Base-by-base conservation (phyloP, 2,329 filamentous ascomycete species). In the Verticillium nonalfalfae region DNA sequence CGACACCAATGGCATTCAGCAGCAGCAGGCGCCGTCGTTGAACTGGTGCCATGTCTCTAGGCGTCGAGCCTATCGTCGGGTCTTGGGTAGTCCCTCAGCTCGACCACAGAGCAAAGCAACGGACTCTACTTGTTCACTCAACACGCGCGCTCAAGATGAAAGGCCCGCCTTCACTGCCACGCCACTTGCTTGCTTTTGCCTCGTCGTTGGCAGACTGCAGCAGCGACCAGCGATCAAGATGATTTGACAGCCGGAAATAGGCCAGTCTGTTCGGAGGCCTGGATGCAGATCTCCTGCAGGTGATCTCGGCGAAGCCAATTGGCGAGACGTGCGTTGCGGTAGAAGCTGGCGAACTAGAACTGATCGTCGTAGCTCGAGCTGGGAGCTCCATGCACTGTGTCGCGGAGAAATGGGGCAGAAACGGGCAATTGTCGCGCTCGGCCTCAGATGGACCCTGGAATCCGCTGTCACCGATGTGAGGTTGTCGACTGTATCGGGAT, bases 281-380 rank as follows among this genome's bases (percentile, higher is more conserved):
- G 36, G 56, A 36, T n/a, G 57, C 40, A 50, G 57, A 59, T 59
- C 57, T 59, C 57, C 31, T 58, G 56, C 36, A 36, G 56, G 21
- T 36, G 21, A 39, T 36, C 35, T 58, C 35, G 56, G 35, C 36
- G 18, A 40, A 38, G 56, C 56, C 56, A 38, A 58, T 58, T 36
- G 56, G 56, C 21, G 56, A 40, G 56, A 58, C 56, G 56, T 58
- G 56, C 56, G 45, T 26, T 21, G 45, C 45, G 45, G 45, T 18
- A 52, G 45, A 52, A 6, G 45, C 18, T 52, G 45, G 45, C 9
- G 10, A 15, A 18, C 39, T 45, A 10, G 18, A n/a, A 52, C 45
- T 52, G 45, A 52, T 52, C 45, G 18, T 52, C 45, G 7, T 21
- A 18, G 45, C 45, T 21, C 45, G 9, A 13, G 45, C 21, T 13